Evolutionary conservation across 1,284 basidiomycete genomes (phyloP), one percentile per base, ranked within the genome.

Genomic region (Vanrija pseudolonga): DNA sequence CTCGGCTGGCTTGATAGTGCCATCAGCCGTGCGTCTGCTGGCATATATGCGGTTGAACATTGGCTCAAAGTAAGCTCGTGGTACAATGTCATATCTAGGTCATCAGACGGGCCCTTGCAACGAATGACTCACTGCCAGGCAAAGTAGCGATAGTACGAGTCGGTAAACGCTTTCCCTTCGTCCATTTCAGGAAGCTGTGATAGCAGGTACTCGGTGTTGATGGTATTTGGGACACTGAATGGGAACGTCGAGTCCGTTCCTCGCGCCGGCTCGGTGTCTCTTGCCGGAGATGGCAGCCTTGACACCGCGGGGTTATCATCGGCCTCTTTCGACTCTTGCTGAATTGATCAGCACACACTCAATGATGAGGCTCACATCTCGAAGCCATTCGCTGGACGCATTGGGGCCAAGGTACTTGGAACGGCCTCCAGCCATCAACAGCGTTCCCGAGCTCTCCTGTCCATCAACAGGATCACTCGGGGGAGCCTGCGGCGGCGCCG

Each of bases 41-140:
- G 28, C 12, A 53, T 60, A 66, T 17, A 64, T 37, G 7, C 53
- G 45, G 23, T 65, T 56, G 24, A 64, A 57, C 5, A 64, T 53
- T 9, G 57, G 59, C 43, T 62, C 53, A 43, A 68, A 63, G 22
- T 55, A 55, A 6, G 38, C 38, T 6, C 64, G 61, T 3, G 65
- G 56, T 3, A 54, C 51, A 22, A 60, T 53, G 38, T 65, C 61
- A 37, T 60, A 64, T 15, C 59, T 64, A n/a, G n/a, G n/a, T n/a
- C n/a, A n/a, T n/a, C n/a, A n/a, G n/a, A n/a, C n/a, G n/a, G n/a
- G n/a, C n/a, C n/a, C n/a, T 22, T 8, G 45, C 32, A 20, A 23
- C 19, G n/a, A 28, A n/a, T n/a, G n/a, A 38, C 46, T 18, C 22
- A 47, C 46, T 47, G 46, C 46, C 50, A 51, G 20, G 20, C 53